A percentile compares a stretch with the other conserved stretches of the same genome.
These are phyloP conservation scores for Cystofilobasidium bisporidii DNA, from an alignment of 768 basidiomycete genomes.

Conservation along the genomic window DNA sequence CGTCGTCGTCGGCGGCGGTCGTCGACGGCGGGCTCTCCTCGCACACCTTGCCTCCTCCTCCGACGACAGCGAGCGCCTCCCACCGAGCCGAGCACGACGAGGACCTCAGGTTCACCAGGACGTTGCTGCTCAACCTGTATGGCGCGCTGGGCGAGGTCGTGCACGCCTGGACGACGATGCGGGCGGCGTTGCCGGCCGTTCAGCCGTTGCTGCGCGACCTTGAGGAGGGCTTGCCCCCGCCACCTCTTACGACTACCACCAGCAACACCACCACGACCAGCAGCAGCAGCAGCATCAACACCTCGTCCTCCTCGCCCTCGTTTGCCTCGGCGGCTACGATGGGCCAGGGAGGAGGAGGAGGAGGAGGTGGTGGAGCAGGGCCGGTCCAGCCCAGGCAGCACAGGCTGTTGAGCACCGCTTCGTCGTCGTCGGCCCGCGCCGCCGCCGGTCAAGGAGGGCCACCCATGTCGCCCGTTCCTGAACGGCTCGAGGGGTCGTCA, in stretches of 20 bases:
- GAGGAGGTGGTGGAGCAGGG: no score
- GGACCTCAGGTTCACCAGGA: constrained; percentile 78
- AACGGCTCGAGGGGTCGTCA: constrained; percentile 32
- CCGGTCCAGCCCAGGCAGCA: no score
- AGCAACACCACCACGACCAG: no score
- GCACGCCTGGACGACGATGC: constrained; percentile 69
- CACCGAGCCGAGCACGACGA: no score
- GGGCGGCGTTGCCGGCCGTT: constrained; percentile 60
- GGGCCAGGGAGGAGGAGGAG: no score
- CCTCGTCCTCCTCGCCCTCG: background rate
- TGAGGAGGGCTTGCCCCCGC: no score
- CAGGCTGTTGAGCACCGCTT: constrained; percentile 17
- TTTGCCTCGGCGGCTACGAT: constrained; percentile 31
- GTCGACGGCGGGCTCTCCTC: background rate
- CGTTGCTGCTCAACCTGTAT: constrained; percentile 75
- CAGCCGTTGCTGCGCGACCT: constrained; percentile 52
- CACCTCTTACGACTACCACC: no score
- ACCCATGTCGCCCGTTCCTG: constrained; percentile 40
- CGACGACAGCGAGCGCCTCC: background rate
- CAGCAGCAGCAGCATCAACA: no score
- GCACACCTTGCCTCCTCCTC: no score
- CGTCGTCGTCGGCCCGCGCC: background rate
- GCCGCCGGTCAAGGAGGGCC: no score
- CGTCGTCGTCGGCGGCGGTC: constrained; percentile 46
- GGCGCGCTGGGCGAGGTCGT: constrained; percentile 83